Evolutionary conservation across 2,329 filamentous ascomycete genomes (phyloP), one percentile per base, ranked within the genome.

Genomic region (Pseudogymnoascus sp.): DNA sequence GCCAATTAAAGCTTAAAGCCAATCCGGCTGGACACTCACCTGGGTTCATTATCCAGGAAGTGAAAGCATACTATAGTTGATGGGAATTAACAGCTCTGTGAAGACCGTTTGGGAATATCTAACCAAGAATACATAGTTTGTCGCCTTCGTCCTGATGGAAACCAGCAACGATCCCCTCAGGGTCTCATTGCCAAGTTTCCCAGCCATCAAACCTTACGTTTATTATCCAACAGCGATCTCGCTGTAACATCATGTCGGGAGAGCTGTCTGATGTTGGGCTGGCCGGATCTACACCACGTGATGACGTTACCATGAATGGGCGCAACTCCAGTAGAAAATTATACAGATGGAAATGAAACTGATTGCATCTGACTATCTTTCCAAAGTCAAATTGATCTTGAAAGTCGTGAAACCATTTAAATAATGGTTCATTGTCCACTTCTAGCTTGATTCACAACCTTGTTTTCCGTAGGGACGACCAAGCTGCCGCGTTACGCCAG

Each of bases 271-370:
- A 55, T 35, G 49, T 55, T 55, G 49, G 45, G 49, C 16, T 33
- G 49, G 49, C 33, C 49, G 33, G 49, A 55, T 55, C 49, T 55
- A 21, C 29, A 55, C 49, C 49, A 55, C 49, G 49, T 55, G 49
- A 55, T 55, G 49, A 55, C 49, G 49, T 55, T 55, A 55, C 49
- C 49, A 55, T 55, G 49, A 33, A 33, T 14, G 49, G 12, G 7
- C 49, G n/a, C 49, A 55, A 35, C 49, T 35, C 29, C 49, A 55
- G n/a, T 55, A 55, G 49, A 55, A 55, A 55, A 7, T 55, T 55
- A 55, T 55, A 33, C 29, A 55, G 49, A 8, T 8, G 29, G 29
- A 21, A 55, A 55, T 55, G 49, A 33, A 55, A 21, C 49, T 33
- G 29, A 55, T 55, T 55, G 29, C 49, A 19, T 55, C 16, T 33